Conservation (phyloP, 163 green algal genomes). For the Chlorella variabilis region DNA sequence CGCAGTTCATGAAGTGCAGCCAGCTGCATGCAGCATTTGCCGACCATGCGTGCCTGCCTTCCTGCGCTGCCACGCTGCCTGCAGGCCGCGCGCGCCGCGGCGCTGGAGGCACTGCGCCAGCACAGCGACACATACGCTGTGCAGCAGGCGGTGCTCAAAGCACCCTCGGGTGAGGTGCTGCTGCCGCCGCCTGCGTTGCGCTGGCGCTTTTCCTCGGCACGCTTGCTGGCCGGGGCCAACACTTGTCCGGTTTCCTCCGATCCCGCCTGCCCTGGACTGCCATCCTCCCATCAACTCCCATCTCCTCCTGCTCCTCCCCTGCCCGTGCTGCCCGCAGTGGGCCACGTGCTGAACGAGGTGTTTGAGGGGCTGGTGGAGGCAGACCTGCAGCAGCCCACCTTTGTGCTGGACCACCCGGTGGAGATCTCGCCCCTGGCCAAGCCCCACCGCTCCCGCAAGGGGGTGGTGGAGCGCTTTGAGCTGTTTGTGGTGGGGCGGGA, state of each 20-base stretch:
- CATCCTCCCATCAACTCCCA: too few species aligned
- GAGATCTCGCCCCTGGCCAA: slow-evolving; percentile 95
- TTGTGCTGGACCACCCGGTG: slow-evolving; percentile 90
- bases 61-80: too few species aligned
- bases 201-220: not conserved
- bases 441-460: slow-evolving; percentile 81
- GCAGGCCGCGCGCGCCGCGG: slow-evolving; percentile 43
- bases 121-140: not conserved
- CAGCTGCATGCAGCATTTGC: too few species aligned
- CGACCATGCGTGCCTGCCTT: too few species aligned
- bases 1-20: too few species aligned
- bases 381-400: slow-evolving; percentile 85
- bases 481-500: slow-evolving; percentile 95
- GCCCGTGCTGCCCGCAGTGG: slow-evolving; percentile 53
- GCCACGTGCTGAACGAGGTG: slow-evolving; percentile 88
- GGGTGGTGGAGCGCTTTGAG: slow-evolving; percentile 95
- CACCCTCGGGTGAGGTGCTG: slow-evolving; percentile 5
- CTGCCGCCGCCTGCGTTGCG: not conserved
- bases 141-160: slow-evolving; percentile 14
- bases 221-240: not conserved
- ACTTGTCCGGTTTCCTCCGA: too few species aligned
- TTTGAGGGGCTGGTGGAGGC: slow-evolving; percentile 88
- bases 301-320: not conserved
- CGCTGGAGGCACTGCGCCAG: slow-evolving; percentile 22
- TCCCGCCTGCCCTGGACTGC: too few species aligned